Evolutionary conservation across 1,284 basidiomycete genomes (phyloP).

Genomic region (Meira miltonrushii): DNA sequence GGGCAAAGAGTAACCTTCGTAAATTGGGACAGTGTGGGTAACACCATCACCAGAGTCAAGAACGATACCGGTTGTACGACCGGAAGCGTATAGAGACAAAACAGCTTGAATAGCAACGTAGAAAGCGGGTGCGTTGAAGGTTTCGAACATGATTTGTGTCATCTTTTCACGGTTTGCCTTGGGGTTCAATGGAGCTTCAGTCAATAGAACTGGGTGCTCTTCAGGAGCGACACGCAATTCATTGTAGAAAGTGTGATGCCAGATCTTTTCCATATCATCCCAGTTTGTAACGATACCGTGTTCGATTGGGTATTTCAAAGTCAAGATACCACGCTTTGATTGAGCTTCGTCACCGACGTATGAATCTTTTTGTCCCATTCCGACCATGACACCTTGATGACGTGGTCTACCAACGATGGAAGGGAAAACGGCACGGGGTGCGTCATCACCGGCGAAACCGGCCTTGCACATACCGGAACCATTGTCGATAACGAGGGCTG

Average conservation of each 20-base stretch:
- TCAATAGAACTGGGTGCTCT: conserved; percentile 88
- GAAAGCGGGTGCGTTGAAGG: conserved; percentile 88
- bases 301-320: conserved; percentile 64
- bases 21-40: conserved; percentile 87
- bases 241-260: conserved; percentile 55
- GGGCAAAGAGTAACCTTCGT: conserved; percentile 89
- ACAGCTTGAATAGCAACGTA: conserved; percentile 91
- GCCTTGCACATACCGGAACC: conserved; percentile 54
- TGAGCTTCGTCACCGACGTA: conserved; percentile 72
- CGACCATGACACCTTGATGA: conserved; percentile 84
- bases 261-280: conserved; percentile 56
- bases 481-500: conserved; percentile 52
- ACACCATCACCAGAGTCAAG: conserved; percentile 92
- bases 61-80: conserved; percentile 86
- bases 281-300: conserved; percentile 84
- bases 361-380: conserved; percentile 56
- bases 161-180: conserved; percentile 94
- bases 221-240: conserved; percentile 61
- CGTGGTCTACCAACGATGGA: conserved; percentile 87
- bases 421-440: conserved; percentile 71
- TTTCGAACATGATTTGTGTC: conserved; percentile 97
- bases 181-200: conserved; percentile 89
- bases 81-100: conserved; percentile 83
- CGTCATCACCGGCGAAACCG: conserved; percentile 69
- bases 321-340: conserved; percentile 90